Evolutionary conservation across 345 rosid genomes (phyloP).

Genomic region (Luvunga scandens): DNA sequence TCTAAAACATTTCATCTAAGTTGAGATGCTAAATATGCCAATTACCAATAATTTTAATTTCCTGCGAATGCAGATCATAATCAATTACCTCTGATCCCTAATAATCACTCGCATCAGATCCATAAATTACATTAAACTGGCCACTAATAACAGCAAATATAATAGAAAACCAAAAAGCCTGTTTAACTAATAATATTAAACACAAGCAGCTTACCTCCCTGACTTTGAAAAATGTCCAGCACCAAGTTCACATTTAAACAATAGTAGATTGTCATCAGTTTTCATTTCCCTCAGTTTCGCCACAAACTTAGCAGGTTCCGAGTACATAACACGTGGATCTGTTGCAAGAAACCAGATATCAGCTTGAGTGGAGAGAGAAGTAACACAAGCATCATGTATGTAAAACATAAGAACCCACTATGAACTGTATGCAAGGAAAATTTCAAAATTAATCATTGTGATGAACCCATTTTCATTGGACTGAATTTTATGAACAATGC

Average conservation of each 20-base stretch:
- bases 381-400: background rate
- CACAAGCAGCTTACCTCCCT: constrained; percentile 59
- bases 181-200: background rate
- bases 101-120: background rate
- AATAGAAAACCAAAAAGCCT: background rate
- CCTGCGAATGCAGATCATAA: background rate
- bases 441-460: background rate
- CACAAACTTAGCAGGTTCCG: constrained; percentile 90
- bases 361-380: background rate
- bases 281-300: constrained; percentile 89
- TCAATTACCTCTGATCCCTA: background rate
- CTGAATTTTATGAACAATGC: background rate
- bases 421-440: background rate
- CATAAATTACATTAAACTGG: background rate
- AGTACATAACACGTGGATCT: constrained; percentile 94
- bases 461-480: background rate
- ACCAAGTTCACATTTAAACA: constrained; percentile 88
- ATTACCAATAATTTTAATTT: background rate
- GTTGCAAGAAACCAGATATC: constrained; percentile 16
- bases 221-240: constrained; percentile 97
- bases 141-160: background rate
- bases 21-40: background rate
- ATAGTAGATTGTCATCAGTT: constrained; percentile 62
- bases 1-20: background rate
- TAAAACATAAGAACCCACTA: background rate